Base-by-base conservation (phyloP, 257 asterid species). In the Ophiorrhiza pumila region DNA sequence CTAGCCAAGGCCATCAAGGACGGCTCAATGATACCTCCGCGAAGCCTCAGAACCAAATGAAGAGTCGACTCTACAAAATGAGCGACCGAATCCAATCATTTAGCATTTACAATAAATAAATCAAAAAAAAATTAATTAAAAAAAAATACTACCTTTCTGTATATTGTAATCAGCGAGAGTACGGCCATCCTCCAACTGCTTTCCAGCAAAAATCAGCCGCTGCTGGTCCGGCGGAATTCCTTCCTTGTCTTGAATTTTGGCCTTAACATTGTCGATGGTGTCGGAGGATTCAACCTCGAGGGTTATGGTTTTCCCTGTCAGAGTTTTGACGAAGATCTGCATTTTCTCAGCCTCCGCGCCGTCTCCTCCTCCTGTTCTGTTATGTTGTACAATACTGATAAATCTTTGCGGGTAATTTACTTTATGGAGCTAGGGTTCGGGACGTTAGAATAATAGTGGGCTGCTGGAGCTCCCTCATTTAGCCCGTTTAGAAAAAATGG, bases 171-270 rank as follows among this genome's bases (percentile, higher is more conserved):
- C 80, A 47, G 80, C 80, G 3, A 83, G 79, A 11, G 87, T 83
- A 25, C 84, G 82, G 32, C 84, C 84, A 77, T 83, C 84, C 73
- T 80, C 82, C 0, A 83, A 80, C 77, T 83, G 80, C 74, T 80
- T 83, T 71, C 87, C 82, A 15, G 84, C 77, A 35, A 83, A 83
- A 29, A 83, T 83, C 78, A 89, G 65, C n/a, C 90, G 84, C 88
- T 89, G 92, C 87, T 89, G 96, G 78, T 87, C 96, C 80, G 91
- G 90, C 13, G 93, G 93, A 81, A 88, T 88, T 39, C 90, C 92
- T 73, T 78, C 82, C 27, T 78, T 73, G 72, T 78, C 82, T 61
- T 78, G 82, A 45, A 78, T 78, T 56, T 78, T 78, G 56, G 82
- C 78, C 59, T 78, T 78, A 50, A 78, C 82, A 78, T 78, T 78